Conservation (phyloP, 1,284 basidiomycete genomes). For the Clitocybe nebularis region DNA sequence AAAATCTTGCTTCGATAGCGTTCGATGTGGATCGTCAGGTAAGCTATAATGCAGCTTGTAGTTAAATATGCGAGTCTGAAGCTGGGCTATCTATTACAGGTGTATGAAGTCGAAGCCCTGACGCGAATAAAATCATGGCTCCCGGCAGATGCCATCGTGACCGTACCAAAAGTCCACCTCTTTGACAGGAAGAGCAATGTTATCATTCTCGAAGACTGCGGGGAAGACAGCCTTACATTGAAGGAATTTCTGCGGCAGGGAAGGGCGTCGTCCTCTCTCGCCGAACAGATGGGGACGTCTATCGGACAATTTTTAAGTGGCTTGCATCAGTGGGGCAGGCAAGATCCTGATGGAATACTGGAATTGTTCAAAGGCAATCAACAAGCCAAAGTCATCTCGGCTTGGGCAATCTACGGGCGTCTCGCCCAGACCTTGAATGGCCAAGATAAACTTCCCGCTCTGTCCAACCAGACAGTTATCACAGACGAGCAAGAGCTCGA, state of each 20-base stretch:
- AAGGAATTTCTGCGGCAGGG: conserved; percentile 39
- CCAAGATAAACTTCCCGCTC: conserved; percentile 22
- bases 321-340: conserved; percentile 38
- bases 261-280: conserved; percentile 25
- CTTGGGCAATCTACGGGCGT: conserved; percentile 41
- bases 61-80: too few species aligned
- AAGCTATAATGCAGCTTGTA: conserved; percentile 7
- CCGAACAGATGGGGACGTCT: conserved; percentile 38
- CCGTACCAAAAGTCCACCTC: conserved; percentile 39
- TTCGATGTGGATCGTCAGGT: conserved; percentile 55
- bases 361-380: conserved; percentile 32
- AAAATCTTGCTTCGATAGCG: conserved; percentile 25
- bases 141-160: conserved; percentile 28
- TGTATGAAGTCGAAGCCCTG: conserved; percentile 44
- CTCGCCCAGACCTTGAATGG: conserved; percentile 40
- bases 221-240: conserved; percentile 34
- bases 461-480: conserved; percentile 34
- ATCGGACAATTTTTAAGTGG: conserved; percentile 44
- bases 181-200: conserved; percentile 42
- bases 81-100: conserved; percentile 22
- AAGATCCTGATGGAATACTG: conserved; percentile 24
- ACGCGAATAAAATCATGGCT: conserved; percentile 30
- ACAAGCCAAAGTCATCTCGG: conserved; percentile 36
- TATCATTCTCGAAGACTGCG: conserved; percentile 57
- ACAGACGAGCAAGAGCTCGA: conserved; percentile 30